A percentile compares a stretch with the other conserved stretches of the same genome.
Evolutionary conservation across 2,329 filamentous ascomycete genomes (phyloP).

Genomic region (Talaromyces sp.): DNA sequence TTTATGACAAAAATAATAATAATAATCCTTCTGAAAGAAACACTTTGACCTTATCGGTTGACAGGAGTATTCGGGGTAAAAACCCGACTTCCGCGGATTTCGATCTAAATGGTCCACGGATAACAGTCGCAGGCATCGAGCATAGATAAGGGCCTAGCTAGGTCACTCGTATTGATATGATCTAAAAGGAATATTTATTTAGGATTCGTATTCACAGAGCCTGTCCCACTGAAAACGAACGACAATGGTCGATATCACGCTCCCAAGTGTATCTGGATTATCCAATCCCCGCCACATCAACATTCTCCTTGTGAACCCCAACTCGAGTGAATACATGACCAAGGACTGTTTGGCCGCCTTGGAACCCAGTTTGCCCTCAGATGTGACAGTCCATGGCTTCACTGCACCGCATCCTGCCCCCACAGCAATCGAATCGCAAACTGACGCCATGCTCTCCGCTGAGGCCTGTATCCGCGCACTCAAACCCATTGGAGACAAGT

Average conservation of each 20-base stretch:
- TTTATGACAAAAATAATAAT: slow-evolving; percentile 1
- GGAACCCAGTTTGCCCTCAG: slow-evolving; percentile 38
- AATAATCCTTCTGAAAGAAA: too few relatives aligned
- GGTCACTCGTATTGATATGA: background rate
- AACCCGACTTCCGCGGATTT: background rate
- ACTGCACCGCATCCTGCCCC: slow-evolving; percentile 46
- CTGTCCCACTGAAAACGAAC: background rate
- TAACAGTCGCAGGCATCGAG: slow-evolving; percentile 1
- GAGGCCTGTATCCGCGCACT: slow-evolving; percentile 41
- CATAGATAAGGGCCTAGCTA: slow-evolving; percentile 1
- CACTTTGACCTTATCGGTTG: background rate
- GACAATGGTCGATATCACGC: background rate
- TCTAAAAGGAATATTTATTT: slow-evolving; percentile 2
- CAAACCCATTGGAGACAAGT: slow-evolving; percentile 32
- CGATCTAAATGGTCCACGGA: background rate
- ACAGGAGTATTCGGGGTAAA: slow-evolving; percentile 4
- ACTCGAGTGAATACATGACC: slow-evolving; percentile 44
- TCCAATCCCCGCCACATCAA: slow-evolving; percentile 15
- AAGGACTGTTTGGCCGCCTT: slow-evolving; percentile 41
- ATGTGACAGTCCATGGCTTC: slow-evolving; percentile 46
- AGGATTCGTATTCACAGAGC: background rate
- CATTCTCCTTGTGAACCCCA: slow-evolving; percentile 46
- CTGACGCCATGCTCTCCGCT: slow-evolving; percentile 46
- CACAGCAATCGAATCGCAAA: slow-evolving; percentile 46
- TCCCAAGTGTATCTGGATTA: slow-evolving; percentile 1